These are phyloP conservation scores for Penicillium digitatum DNA, from an alignment of 2,329 filamentous ascomycete genomes.

Conservation along the genomic window DNA sequence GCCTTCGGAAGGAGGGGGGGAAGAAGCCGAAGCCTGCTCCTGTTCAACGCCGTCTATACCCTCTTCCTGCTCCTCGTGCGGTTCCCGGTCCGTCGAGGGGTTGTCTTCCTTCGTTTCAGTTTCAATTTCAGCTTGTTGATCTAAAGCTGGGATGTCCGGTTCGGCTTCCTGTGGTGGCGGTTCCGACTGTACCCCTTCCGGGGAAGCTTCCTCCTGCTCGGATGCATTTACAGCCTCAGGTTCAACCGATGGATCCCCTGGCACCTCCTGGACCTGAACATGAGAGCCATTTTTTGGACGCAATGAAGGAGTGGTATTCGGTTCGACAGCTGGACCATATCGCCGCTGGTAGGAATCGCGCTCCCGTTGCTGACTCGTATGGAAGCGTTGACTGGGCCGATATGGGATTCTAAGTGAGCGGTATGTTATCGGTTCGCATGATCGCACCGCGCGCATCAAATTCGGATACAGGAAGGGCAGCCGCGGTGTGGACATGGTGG, in stretches of 20 bases:
- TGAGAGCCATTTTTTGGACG: constrained; percentile 28
- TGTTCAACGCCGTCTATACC: constrained; percentile 16
- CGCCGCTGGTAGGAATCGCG: constrained; percentile 44
- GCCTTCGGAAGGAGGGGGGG: constrained; percentile 6
- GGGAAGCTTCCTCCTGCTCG: background rate
- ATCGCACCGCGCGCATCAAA: constrained; percentile 56
- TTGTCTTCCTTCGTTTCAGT: constrained; percentile 14
- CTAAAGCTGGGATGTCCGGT: constrained; percentile 3
- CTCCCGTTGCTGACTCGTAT: constrained; percentile 33
- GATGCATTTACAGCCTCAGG: background rate
- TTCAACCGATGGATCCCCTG: constrained; percentile 9
- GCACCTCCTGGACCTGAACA: constrained; percentile 16
- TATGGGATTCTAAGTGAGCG: constrained; percentile 40
- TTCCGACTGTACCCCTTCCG: constrained; percentile 13
- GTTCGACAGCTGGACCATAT: constrained; percentile 46
- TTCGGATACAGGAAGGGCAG: constrained; percentile 67
- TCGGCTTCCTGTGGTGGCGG: constrained; percentile 10
- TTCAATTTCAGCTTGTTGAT: constrained; percentile 9
- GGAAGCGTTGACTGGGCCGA: constrained; percentile 33
- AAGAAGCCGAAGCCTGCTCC: constrained; percentile 9
- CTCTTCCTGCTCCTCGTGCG: constrained; percentile 19
- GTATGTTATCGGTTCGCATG: constrained; percentile 46
- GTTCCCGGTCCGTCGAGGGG: constrained; percentile 18
- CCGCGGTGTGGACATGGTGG: constrained; percentile 58
- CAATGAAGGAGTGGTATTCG: constrained; percentile 38